Percentiles rank a stretch among this genome's conserved stretches.
Evolutionary conservation across 1,139 yeast species (phyloP).

Genomic region (Wickerhamomyces sp.): DNA sequence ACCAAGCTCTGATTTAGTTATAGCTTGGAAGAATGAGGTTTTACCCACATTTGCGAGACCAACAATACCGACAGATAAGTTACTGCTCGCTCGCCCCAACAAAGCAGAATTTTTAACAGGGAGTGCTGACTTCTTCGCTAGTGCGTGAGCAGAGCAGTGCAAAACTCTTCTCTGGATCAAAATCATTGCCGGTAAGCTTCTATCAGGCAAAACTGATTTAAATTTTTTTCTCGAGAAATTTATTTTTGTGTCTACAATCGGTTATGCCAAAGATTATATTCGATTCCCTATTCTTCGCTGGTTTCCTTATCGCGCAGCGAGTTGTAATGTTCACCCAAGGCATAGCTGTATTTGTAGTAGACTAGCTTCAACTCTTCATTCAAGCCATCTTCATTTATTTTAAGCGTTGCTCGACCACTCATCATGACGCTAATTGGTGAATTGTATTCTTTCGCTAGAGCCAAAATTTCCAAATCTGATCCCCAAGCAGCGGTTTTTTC

Average conservation of each 20-base stretch:
- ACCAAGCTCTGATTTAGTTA: slow-evolving; percentile 66
- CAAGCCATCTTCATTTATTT: slow-evolving; percentile 48
- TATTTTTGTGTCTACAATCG: no score
- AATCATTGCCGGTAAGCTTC: no score
- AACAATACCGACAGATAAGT: slow-evolving; percentile 53
- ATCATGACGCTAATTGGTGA: slow-evolving; percentile 73
- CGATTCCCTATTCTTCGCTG: no score
- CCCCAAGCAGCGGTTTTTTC: slow-evolving; percentile 90
- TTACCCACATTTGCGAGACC: slow-evolving; percentile 32
- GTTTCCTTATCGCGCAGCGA: slow-evolving; percentile 56
- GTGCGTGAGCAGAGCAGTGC: not conserved
- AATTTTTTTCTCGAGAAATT: no score
- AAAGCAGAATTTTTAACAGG: no score
- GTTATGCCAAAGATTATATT: no score
- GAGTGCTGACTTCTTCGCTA: slow-evolving; percentile 17
- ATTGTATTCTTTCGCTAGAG: slow-evolving; percentile 61
- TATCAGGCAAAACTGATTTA: no score
- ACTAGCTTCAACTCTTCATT: slow-evolving; percentile 61
- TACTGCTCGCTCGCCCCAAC: slow-evolving; percentile 53
- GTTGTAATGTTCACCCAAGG: slow-evolving; percentile 93
- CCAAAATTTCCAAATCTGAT: slow-evolving; percentile 86
- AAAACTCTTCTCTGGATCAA: slow-evolving; percentile 7
- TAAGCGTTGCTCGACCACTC: slow-evolving; percentile 64
- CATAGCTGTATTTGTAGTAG: slow-evolving; percentile 79
- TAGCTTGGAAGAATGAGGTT: slow-evolving; percentile 36